These are phyloP conservation scores for Ophiostoma quercus DNA, from an alignment of 2,329 filamentous ascomycete species.

Conservation along the genomic window DNA sequence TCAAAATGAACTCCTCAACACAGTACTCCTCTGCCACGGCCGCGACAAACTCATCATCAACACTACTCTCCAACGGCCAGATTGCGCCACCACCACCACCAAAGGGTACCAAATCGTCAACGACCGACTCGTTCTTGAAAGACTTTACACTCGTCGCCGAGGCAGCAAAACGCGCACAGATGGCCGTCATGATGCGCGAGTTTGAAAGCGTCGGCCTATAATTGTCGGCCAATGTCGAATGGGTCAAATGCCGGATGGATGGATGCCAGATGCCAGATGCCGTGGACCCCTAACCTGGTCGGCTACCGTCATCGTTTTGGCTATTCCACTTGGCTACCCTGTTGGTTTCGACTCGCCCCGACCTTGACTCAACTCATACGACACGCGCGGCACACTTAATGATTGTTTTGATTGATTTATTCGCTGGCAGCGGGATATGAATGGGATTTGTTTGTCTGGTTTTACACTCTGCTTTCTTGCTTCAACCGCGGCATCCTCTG, in stretches of 20 bases:
- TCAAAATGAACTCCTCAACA: conserved; percentile 18
- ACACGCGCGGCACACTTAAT: neutral
- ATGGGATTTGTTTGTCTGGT: neutral
- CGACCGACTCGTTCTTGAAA: conserved; percentile 60
- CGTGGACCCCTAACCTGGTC: neutral
- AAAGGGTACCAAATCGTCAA: conserved; percentile 35
- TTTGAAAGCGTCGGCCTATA: conserved; percentile 66
- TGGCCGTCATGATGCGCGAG: conserved; percentile 82
- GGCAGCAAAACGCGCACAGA: conserved; percentile 86
- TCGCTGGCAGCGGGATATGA: conserved; percentile 1
- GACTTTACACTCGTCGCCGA: conserved; percentile 85
- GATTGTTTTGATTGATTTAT: neutral
- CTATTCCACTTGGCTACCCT: neutral
- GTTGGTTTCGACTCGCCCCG: neutral
- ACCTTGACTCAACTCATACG: neutral
- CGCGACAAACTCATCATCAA: neutral
- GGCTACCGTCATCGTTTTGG: neutral
- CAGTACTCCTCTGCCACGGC: conserved; percentile 8
- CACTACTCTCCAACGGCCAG: conserved; percentile 22
- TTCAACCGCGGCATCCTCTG: neutral
- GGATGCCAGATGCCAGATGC: neutral
- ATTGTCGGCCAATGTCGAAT: neutral
- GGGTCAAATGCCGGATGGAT: neutral
- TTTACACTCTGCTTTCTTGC: neutral
- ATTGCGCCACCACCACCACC: conserved; percentile 31